These are phyloP conservation scores for Globisporangium ultimum DNA, from an alignment of 352 stramenopile species.

Conservation along the genomic window DNA sequence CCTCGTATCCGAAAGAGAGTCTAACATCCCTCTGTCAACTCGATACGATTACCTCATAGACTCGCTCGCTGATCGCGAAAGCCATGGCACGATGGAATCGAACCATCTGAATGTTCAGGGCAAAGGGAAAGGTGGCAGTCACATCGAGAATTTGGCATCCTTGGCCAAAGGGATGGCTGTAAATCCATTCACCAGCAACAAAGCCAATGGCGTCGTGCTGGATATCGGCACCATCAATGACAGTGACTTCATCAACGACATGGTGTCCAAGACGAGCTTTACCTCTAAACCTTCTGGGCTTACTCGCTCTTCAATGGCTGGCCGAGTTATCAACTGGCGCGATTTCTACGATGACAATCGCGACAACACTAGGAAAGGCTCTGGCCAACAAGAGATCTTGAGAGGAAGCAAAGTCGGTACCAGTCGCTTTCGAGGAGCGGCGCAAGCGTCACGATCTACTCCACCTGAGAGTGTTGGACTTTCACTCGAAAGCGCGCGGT, in stretches of 20 bases:
- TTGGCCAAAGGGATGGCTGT: background rate
- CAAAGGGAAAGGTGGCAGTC: background rate
- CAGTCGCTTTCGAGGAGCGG: no score
- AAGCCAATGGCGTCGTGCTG: conserved; percentile 21
- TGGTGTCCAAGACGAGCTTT: conserved; percentile 17
- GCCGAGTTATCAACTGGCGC: conserved; percentile 3
- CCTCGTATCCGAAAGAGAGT: no score
- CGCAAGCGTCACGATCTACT: no score
- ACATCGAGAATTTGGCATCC: background rate
- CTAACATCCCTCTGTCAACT: no score
- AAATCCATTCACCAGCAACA: conserved; percentile 13
- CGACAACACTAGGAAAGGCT: background rate
- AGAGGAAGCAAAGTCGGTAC: conserved; percentile 7
- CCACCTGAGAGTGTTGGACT: no score
- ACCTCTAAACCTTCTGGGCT: conserved; percentile 2
- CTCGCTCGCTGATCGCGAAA: background rate
- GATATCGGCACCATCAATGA: conserved; percentile 23
- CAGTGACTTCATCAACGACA: conserved; percentile 21
- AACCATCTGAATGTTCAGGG: background rate
- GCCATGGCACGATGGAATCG: background rate
- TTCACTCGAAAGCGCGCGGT: no score
- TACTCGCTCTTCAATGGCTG: background rate
- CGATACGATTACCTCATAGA: background rate
- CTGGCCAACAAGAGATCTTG: background rate
- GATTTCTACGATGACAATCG: background rate